Base-by-base conservation (phyloP, 768 basidiomycete genomes). In the Naganishia vaughanmartiniae region DNA sequence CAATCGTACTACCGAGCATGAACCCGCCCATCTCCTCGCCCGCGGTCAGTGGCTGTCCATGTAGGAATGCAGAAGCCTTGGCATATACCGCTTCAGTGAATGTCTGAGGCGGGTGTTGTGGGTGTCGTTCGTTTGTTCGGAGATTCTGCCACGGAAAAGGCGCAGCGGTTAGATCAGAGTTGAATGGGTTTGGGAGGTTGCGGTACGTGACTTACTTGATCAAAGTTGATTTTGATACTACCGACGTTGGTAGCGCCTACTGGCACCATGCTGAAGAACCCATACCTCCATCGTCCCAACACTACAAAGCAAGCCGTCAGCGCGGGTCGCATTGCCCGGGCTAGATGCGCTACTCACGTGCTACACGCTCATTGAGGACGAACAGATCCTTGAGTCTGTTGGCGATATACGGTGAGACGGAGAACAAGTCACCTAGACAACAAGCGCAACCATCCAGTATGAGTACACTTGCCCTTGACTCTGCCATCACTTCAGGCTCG, bases 21-120 rank as follows among this genome's bases (percentile, higher is more conserved):
- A 99, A 99, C 0, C 94, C 96, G 36, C 96, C 96, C 90, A 97
- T 92, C 83, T 99, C 94, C 80, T 96, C 91, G 0, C 91, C 94
- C 0, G 90, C 85, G 0, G 84, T 84, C 54, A 97, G 84, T 1
- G 95, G 94, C 77, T 96, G 93, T 0, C 96, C 96, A 21, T 87
- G 85, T 42, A 98, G 85, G 31, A 98, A 81, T 0, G 88, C 83
- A 0, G 91, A 93, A 0, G 94, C 95, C 7, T 86, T 86, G 2
- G 88, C 87, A 81, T 99, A 99, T 17, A 91, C 89, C 0, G 94
- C 96, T 82, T 98, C 96, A 6, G 87, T 87, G 82, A 91, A 96
- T 0, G 92, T 90, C 33, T 93, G 94, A 84, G 46, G 90, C 3
- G 92, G 65, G 87, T 89, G 77, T 26, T 33, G 84, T 5, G 81